Conservation (phyloP, 176 grass and related monocot species). For the Cenchrus americanus region DNA sequence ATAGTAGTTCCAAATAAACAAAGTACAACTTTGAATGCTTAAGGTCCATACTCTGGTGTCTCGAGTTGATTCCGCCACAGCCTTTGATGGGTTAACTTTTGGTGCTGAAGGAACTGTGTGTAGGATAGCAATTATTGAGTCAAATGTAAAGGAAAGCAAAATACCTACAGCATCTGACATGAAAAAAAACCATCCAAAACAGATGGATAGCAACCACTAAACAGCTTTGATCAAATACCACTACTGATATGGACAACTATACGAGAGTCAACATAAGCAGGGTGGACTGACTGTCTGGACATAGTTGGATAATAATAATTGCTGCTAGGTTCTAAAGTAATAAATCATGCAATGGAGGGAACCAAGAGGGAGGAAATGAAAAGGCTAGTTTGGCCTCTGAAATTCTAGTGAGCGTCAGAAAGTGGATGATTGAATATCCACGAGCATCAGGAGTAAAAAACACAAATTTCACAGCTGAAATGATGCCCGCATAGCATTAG, state of each 20-base stretch:
- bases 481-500: not conserved
- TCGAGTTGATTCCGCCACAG: conserved; percentile 5
- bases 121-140: conserved; percentile 10
- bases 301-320: conserved; percentile 14
- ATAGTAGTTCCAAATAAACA: conserved; percentile 2
- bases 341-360: conserved; percentile 12
- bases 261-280: not conserved
- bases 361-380: not conserved
- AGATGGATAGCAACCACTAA: not conserved
- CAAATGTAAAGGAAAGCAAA: conserved; percentile 19
- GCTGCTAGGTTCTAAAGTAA: not conserved
- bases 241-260: not conserved
- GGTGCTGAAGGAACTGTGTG: conserved; percentile 50
- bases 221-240: conserved; percentile 22
- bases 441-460: not conserved
- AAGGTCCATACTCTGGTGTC: conserved; percentile 44
- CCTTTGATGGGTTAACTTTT: conserved; percentile 36
- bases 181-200: conserved; percentile 12
- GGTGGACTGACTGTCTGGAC: not conserved
- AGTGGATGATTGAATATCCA: not conserved
- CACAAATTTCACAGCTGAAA: too few relatives aligned
- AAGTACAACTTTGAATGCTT: conserved; percentile 32
- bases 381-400: not conserved
- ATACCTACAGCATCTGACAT: conserved; percentile 24
- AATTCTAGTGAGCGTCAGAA: not conserved